Evolutionary conservation across 352 stramenopile species (phyloP).

Genomic region (Pythium oligandrum): DNA sequence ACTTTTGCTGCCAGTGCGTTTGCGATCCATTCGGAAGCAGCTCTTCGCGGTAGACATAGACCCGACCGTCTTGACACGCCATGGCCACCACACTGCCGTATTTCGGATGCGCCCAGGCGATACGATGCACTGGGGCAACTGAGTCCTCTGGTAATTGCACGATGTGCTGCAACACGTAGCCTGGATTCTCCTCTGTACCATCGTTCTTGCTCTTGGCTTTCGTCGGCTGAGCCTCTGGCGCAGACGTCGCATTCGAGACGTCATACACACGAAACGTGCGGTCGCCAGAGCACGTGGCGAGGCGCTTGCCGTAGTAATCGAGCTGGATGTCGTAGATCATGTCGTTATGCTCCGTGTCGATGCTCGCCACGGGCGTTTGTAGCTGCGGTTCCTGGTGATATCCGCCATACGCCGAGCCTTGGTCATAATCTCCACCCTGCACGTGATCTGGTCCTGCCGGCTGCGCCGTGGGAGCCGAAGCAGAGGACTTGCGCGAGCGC

Average conservation of each 20-base stretch:
- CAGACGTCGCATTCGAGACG: conserved; percentile 46
- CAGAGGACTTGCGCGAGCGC: conserved; percentile 10
- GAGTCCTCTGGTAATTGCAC: conserved; percentile 64
- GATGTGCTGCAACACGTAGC: conserved; percentile 54
- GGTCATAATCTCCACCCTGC: not conserved
- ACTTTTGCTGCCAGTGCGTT: conserved; percentile 73
- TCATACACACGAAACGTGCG: conserved; percentile 84
- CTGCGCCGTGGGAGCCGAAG: conserved; percentile 3
- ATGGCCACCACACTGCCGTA: conserved; percentile 79
- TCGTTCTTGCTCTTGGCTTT: conserved; percentile 12
- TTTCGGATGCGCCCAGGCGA: conserved; percentile 83
- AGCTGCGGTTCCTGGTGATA: conserved; percentile 16
- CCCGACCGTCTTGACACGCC: conserved; percentile 72
- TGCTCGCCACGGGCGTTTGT: conserved; percentile 44
- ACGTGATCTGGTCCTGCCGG: not conserved
- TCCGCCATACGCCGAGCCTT: not conserved
- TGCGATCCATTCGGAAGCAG: conserved; percentile 42
- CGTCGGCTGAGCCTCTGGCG: conserved; percentile 5
- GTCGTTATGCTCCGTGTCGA: conserved; percentile 86
- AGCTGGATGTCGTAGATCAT: conserved; percentile 89
- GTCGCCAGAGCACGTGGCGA: conserved; percentile 78
- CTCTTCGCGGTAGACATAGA: conserved; percentile 84
- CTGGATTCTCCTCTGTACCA: not conserved
- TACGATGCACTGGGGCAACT: conserved; percentile 62
- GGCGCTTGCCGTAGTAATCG: conserved; percentile 84